Conservation (phyloP, 2,329 filamentous ascomycete species). For the Daldinia sp. region DNA sequence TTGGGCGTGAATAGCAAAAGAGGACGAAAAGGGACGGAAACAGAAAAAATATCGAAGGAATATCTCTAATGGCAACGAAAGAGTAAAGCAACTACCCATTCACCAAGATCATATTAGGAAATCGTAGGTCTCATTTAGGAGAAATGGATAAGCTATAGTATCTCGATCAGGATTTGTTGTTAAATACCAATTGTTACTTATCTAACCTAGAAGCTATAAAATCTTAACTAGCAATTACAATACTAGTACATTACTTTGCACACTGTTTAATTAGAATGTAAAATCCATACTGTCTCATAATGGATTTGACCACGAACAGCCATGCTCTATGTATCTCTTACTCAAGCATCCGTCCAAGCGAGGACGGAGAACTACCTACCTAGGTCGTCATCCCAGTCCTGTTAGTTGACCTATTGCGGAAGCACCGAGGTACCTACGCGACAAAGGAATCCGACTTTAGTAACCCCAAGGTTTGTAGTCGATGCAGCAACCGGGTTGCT, state of each 20-base stretch:
- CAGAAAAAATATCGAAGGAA: not conserved
- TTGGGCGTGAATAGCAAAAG: not conserved
- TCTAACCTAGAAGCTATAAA: not conserved
- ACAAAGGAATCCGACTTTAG: not conserved
- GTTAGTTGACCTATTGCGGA: not conserved
- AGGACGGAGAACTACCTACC: not conserved
- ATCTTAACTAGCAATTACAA: not conserved
- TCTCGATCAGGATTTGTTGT: not conserved
- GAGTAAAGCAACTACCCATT: not conserved
- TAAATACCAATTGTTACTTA: not conserved
- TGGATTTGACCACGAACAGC: not conserved
- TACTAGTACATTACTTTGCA: not conserved
- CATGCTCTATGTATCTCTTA: not conserved
- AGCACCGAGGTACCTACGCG: not conserved
- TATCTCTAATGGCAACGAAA: not conserved
- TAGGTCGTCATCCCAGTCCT: not conserved
- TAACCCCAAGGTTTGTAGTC: not conserved
- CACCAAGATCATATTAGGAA: not conserved
- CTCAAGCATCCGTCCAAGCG: too few species aligned
- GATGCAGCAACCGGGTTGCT: not conserved
- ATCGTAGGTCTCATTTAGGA: not conserved
- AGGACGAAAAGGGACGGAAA: not conserved
- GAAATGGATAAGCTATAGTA: not conserved
- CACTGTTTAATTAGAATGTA: not conserved
- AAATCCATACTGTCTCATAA: not conserved